These are phyloP conservation scores for Exophiala spinifera DNA, from an alignment of 2,329 filamentous ascomycete genomes.

Conservation along the genomic window DNA sequence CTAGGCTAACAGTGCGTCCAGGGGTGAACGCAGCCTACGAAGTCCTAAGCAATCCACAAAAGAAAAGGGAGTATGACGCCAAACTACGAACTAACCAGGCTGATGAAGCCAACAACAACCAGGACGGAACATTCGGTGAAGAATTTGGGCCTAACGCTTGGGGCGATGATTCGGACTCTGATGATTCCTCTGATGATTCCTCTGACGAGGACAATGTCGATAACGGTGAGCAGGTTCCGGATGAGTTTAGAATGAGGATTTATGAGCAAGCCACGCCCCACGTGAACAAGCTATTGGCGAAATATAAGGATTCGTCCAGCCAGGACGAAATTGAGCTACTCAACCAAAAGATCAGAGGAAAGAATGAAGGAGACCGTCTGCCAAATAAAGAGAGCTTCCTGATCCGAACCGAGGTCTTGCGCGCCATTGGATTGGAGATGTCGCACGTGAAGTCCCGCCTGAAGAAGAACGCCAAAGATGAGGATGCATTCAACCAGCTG, in stretches of 20 bases:
- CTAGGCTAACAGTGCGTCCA: conserved; percentile 1
- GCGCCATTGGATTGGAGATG: background rate
- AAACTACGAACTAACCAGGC: background rate
- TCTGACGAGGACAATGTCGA: background rate
- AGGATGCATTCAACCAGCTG: background rate
- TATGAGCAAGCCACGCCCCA: background rate
- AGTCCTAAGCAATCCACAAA: background rate
- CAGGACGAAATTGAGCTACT: background rate
- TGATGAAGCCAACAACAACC: background rate
- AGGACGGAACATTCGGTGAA: background rate
- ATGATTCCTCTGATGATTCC: background rate
- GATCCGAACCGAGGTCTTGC: background rate
- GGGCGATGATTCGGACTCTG: background rate
- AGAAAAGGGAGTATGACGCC: conserved; percentile 1
- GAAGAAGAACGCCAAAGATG: background rate
- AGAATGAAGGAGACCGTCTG: background rate
- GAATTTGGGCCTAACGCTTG: conserved; percentile 1
- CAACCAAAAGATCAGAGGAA: background rate
- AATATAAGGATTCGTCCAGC: conserved; percentile 1
- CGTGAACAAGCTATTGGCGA: background rate
- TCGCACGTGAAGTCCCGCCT: conserved; percentile 1
- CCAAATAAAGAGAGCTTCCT: conserved; percentile 1
- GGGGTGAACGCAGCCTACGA: background rate
- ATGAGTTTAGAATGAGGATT: background rate
- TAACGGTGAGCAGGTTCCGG: background rate